phyloP scores from a whole-genome alignment of 768 basidiomycete genomes.

The Galerina marginata region DNA sequence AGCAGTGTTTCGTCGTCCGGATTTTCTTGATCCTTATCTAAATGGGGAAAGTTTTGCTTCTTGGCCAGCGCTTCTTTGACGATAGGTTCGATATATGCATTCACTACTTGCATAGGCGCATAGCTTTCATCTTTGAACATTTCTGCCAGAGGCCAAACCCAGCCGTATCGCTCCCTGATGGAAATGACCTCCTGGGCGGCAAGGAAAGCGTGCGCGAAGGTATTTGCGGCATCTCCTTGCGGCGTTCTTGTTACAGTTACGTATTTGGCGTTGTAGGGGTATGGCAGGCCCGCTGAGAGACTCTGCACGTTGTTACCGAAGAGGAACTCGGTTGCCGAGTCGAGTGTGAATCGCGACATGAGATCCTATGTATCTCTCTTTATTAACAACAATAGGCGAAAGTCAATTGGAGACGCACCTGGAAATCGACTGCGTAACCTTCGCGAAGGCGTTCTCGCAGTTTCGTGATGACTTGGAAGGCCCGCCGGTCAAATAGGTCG shows the following conservation, averaged over 20 bases:
- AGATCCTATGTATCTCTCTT: constrained; percentile 45
- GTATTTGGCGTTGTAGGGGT: constrained; percentile 47
- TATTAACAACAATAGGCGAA: background rate
- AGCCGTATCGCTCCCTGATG: constrained; percentile 46
- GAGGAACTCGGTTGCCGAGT: constrained; percentile 70
- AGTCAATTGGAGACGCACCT: constrained; percentile 36
- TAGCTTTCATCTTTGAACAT: constrained; percentile 51
- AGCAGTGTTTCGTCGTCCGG: constrained; percentile 55
- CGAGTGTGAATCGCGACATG: constrained; percentile 67
- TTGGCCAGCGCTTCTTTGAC: constrained; percentile 54
- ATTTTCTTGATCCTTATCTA: constrained; percentile 35
- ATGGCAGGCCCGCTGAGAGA: constrained; percentile 56
- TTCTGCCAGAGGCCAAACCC: constrained; percentile 61
- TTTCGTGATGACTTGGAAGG: constrained; percentile 46
- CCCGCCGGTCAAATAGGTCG: constrained; percentile 62
- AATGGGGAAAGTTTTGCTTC: constrained; percentile 29
- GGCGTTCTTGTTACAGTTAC: constrained; percentile 26
- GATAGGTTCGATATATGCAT: constrained; percentile 57
- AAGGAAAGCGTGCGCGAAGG: constrained; percentile 55
- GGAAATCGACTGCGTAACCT: constrained; percentile 64
- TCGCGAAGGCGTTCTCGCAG: constrained; percentile 53
- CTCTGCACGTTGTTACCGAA: constrained; percentile 64
- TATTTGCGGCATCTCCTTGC: constrained; percentile 38
- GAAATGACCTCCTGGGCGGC: constrained; percentile 51
- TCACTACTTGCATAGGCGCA: constrained; percentile 57